Evolutionary conservation across 2,329 filamentous ascomycete genomes (phyloP), one percentile per base, ranked within the genome.

Genomic region (Pseudofabraea citricarpa): DNA sequence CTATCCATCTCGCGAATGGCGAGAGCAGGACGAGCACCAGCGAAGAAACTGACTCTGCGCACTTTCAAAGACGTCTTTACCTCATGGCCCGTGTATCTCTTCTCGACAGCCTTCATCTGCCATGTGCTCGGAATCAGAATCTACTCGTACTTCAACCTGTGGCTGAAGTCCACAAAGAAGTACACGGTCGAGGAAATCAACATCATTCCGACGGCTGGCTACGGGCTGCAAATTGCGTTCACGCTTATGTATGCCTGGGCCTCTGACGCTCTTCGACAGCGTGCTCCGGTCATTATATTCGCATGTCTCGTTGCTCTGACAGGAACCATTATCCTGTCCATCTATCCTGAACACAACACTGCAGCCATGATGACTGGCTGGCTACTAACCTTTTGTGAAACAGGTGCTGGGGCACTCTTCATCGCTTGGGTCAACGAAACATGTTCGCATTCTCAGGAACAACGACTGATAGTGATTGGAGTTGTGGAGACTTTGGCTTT

Each of bases 1-100:
- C 16, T 40, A n/a, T 36, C 29, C 3, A 41, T 47, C 13, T 22
- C 37, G 6, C 21, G 45, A n/a, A 47, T 47, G 41, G 38, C 43
- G 12, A 21, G 19, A n/a, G 32, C 40, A 2, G 45, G 45, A 16
- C 29, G 37, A 18, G 41, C 38, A n/a, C 36, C 33, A 9, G 40
- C 36, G 7, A 43, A 40, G 20, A 41, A 37, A 15, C 23, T 43
- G 5, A 43, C 44, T 13, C n/a, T 32, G 12, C 37, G 38, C 9
- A 37, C 36, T 7, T 44, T 44, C 15, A 32, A 38, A 37, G 37
- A 23, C 26, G 58, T 63, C 6, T 38, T 57, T 18, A 49, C 50
- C 54, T 56, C 57, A n/a, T 64, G 61, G 61, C 61, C 62, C n/a
- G 56, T 64, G 3, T 40, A 27, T 12, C 35, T 36, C 16, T 36